Percentiles rank a stretch among this genome's conserved stretches.
phyloP scores from a whole-genome alignment of 1,284 basidiomycete species.

The Lignosus rhinocerotis region DNA sequence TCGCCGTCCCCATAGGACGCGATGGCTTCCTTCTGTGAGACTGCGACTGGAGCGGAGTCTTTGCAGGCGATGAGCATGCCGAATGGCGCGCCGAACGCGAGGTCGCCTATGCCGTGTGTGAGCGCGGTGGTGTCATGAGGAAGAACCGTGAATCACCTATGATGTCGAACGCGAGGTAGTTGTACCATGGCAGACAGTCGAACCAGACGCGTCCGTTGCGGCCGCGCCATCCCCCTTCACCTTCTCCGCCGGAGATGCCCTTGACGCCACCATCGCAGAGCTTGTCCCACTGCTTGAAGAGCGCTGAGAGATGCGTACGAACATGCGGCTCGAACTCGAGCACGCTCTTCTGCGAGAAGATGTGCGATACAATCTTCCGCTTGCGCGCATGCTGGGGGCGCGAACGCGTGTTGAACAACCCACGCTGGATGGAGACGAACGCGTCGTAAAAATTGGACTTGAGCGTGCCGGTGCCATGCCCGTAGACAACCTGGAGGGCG shows the following conservation, averaged over 20 bases:
- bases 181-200: conserved; percentile 75
- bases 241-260: conserved; percentile 57
- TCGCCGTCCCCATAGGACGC: conserved; percentile 52
- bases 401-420: conserved; percentile 86
- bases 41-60: conserved; percentile 70
- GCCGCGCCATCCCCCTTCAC: conserved; percentile 67
- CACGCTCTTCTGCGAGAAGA: conserved; percentile 84
- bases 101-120: conserved; percentile 49
- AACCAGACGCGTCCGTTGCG: conserved; percentile 66
- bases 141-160: conserved; percentile 49
- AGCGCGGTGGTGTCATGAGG: not conserved
- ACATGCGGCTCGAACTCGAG: conserved; percentile 82
- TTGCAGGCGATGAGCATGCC: conserved; percentile 83
- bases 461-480: conserved; percentile 76
- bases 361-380: conserved; percentile 86
- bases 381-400: conserved; percentile 84
- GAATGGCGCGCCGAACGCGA: conserved; percentile 86
- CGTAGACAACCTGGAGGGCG: conserved; percentile 75
- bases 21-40: conserved; percentile 52
- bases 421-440: conserved; percentile 70
- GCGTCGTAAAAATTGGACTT: conserved; percentile 79
- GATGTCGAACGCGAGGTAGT: conserved; percentile 88
- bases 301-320: conserved; percentile 56
- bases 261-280: conserved; percentile 60
- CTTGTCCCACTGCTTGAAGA: conserved; percentile 82